Percentiles rank a stretch among this genome's conserved stretches.
Evolutionary conservation across 2,329 filamentous ascomycete species (phyloP).

Genomic region (Calonectria hawksworthii): DNA sequence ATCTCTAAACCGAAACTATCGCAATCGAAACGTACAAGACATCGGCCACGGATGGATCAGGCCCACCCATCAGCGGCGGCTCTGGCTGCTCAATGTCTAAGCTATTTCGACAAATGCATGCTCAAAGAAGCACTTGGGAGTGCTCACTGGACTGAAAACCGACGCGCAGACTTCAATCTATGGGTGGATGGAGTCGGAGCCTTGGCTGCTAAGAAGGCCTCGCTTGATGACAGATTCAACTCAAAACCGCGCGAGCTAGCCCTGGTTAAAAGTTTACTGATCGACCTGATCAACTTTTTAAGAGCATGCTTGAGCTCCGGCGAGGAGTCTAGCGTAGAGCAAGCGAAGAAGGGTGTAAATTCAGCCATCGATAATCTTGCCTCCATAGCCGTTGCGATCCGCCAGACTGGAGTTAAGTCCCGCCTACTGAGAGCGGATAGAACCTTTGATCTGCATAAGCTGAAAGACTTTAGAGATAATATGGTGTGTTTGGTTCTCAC

Average conservation of each 20-base stretch:
- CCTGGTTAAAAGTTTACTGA: slow-evolving; percentile 13
- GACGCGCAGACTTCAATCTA: slow-evolving; percentile 27
- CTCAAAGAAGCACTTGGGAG: background rate
- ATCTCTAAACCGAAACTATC: background rate
- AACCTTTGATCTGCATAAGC: background rate
- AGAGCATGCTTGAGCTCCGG: background rate
- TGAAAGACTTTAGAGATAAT: slow-evolving; percentile 1
- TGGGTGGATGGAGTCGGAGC: slow-evolving; percentile 34
- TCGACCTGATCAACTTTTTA: background rate
- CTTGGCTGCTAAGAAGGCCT: slow-evolving; percentile 21
- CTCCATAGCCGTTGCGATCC: slow-evolving; percentile 17
- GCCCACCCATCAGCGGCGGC: background rate
- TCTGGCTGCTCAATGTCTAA: background rate
- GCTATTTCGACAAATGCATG: slow-evolving; percentile 9
- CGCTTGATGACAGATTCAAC: slow-evolving; percentile 15
- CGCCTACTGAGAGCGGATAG: slow-evolving; percentile 11
- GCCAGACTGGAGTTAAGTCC: slow-evolving; percentile 15
- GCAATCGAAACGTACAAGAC: background rate
- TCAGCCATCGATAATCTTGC: slow-evolving; percentile 22
- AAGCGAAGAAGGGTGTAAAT: slow-evolving; percentile 17
- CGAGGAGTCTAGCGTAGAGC: background rate
- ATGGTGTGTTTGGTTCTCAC: background rate
- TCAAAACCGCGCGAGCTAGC: slow-evolving; percentile 13
- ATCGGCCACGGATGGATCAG: background rate
- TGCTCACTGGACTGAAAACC: slow-evolving; percentile 11